Conservation (phyloP, 495 filamentous ascomycete species). For the Neurospora sp. region DNA sequence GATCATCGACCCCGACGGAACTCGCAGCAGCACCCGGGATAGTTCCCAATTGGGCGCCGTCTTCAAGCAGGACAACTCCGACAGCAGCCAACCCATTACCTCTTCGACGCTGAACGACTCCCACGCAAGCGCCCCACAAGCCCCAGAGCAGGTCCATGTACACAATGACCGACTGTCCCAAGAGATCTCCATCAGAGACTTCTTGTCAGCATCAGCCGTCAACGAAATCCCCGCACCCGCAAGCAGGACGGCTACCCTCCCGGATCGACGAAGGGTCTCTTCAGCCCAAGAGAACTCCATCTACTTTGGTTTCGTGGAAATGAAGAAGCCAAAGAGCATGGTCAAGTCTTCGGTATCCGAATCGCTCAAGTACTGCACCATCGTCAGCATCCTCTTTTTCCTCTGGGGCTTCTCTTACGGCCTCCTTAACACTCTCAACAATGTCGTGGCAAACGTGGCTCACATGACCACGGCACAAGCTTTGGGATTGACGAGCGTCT, state of each 20-base stretch:
- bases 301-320: constrained; percentile 77
- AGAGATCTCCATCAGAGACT: constrained; percentile 3
- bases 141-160: neutral
- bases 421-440: constrained; percentile 56
- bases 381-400: constrained; percentile 75
- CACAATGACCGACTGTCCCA: neutral
- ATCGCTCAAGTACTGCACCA: constrained; percentile 39
- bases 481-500: constrained; percentile 28
- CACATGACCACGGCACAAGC: constrained; percentile 24
- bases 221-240: neutral
- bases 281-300: constrained; percentile 15
- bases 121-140: neutral
- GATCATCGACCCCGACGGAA: constrained; percentile 40
- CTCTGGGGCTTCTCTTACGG: constrained; percentile 86
- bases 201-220: neutral
- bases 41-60: constrained; percentile 1
- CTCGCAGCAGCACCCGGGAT: constrained; percentile 11
- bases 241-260: neutral
- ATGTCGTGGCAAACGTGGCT: constrained; percentile 36
- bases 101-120: neutral
- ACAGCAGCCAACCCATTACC: neutral
- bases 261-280: neutral
- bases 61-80: neutral
- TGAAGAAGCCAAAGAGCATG: constrained; percentile 70
- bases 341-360: constrained; percentile 41